A percentile compares a stretch with the other conserved stretches of the same genome.
Conservation (phyloP, 192 early-diverging fungal species). For the Gaertneriomyces sp. region DNA sequence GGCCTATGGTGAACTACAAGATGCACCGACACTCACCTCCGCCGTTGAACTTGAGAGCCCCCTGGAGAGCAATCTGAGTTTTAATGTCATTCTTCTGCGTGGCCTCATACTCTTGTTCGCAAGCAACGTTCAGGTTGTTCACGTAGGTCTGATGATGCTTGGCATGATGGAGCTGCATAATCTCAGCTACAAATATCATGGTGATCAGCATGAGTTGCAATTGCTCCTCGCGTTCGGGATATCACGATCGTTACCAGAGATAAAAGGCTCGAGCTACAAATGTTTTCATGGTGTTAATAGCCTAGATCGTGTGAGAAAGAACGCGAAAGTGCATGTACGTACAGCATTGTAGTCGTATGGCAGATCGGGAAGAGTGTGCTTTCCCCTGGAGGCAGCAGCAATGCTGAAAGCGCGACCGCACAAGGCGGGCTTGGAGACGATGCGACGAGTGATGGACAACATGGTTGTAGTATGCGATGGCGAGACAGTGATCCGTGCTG, state of each 20-base stretch:
- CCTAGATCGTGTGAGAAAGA: slow-evolving; percentile 4
- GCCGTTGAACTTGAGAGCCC: slow-evolving; percentile 85
- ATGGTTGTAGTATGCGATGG: too few species aligned
- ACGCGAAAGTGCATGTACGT: slow-evolving; percentile 21
- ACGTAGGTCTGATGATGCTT: slow-evolving; percentile 97
- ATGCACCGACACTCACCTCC: slow-evolving; percentile 54
- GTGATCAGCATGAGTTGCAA: background rate
- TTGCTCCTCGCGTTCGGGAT: background rate
- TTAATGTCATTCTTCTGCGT: slow-evolving; percentile 65
- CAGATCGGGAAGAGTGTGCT: slow-evolving; percentile 85
- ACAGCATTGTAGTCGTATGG: slow-evolving; percentile 76
- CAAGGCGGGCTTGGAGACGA: too few species aligned
- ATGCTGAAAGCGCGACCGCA: background rate
- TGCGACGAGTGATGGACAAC: too few species aligned
- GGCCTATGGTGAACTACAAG: background rate
- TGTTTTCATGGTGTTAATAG: slow-evolving; percentile 1
- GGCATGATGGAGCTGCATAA: slow-evolving; percentile 89
- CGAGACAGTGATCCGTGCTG: too few species aligned
- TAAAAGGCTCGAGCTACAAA: slow-evolving; percentile 82
- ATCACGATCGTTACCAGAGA: slow-evolving; percentile 50
- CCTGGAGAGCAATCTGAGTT: slow-evolving; percentile 73
- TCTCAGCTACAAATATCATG: slow-evolving; percentile 55
- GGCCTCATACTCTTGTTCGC: slow-evolving; percentile 80
- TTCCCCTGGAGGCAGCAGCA: slow-evolving; percentile 30
- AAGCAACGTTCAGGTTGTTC: slow-evolving; percentile 80